phyloP scores from a whole-genome alignment of 2,329 filamentous ascomycete genomes.

The Cadophora sp. region DNA sequence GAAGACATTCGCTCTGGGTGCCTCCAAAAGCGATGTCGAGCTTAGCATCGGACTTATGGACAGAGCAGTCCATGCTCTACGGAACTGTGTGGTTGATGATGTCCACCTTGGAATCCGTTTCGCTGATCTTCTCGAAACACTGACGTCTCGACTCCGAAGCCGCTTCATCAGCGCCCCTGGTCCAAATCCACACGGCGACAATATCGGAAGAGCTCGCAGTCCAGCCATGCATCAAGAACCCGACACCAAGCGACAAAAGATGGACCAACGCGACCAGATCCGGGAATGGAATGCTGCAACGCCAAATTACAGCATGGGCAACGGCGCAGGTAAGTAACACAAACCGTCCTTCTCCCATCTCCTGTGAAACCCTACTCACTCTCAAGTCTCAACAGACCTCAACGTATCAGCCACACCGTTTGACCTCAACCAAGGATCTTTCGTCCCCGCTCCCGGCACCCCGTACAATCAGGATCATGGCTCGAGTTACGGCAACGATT shows the following conservation, averaged over 20 bases:
- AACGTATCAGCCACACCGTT: slow-evolving; percentile 68
- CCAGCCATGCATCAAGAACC: slow-evolving; percentile 42
- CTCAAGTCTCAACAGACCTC: slow-evolving; percentile 35
- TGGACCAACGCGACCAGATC: slow-evolving; percentile 36
- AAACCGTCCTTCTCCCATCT: background rate
- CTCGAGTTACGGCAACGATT: slow-evolving; percentile 45
- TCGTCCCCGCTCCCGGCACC: slow-evolving; percentile 56
- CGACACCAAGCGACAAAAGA: slow-evolving; percentile 44
- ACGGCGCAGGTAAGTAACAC: slow-evolving; percentile 35
- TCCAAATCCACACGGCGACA: slow-evolving; percentile 44
- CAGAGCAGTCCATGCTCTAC: slow-evolving; percentile 73
- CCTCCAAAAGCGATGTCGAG: slow-evolving; percentile 78
- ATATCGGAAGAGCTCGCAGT: slow-evolving; percentile 36
- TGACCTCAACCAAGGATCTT: slow-evolving; percentile 60
- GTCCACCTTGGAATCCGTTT: slow-evolving; percentile 86
- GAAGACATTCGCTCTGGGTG: slow-evolving; percentile 83
- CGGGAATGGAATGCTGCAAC: slow-evolving; percentile 43
- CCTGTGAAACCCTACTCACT: background rate
- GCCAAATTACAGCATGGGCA: slow-evolving; percentile 37
- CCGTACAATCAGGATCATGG: slow-evolving; percentile 42
- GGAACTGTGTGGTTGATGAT: slow-evolving; percentile 82
- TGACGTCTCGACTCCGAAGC: slow-evolving; percentile 76
- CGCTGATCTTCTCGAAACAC: slow-evolving; percentile 79
- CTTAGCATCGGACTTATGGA: slow-evolving; percentile 79
- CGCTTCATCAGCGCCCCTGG: slow-evolving; percentile 73